Evolutionary conservation across 345 rosid genomes (phyloP).

Genomic region (Eucalyptus cloeziana): DNA sequence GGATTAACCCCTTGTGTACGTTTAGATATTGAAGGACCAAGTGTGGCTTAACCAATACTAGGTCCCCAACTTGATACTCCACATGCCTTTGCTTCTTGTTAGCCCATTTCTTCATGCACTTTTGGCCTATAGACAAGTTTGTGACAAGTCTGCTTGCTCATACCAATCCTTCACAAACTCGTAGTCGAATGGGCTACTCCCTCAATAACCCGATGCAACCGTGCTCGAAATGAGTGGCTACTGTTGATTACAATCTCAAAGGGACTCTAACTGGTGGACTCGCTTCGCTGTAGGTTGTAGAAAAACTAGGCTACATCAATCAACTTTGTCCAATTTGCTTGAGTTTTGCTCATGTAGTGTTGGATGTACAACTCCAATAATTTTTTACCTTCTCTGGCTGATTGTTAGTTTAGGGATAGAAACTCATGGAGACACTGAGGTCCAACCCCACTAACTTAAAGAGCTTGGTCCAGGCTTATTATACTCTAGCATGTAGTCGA

Average conservation of each 20-base stretch:
- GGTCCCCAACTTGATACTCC: background rate
- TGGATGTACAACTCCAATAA: background rate
- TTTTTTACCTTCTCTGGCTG: fast-evolving
- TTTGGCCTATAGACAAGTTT: background rate
- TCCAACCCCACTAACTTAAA: background rate
- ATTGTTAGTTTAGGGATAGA: fast-evolving
- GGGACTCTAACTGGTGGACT: background rate
- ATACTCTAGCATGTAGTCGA: background rate
- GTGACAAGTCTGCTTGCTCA: fast-evolving
- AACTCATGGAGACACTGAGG: background rate
- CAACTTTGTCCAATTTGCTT: background rate
- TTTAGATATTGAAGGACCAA: background rate
- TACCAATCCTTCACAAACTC: background rate
- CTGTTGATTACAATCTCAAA: background rate
- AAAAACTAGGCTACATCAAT: no score
- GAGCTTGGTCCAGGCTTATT: background rate
- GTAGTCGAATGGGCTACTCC: background rate
- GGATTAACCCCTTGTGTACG: no score
- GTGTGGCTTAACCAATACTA: background rate
- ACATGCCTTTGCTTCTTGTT: background rate
- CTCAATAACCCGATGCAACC: fast-evolving
- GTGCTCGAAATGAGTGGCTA: background rate
- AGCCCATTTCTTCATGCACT: background rate
- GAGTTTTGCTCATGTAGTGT: background rate
- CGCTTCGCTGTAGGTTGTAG: fast-evolving